Conservation (phyloP, 305 asterid genomes). For the Nicotiana rustica region DNA sequence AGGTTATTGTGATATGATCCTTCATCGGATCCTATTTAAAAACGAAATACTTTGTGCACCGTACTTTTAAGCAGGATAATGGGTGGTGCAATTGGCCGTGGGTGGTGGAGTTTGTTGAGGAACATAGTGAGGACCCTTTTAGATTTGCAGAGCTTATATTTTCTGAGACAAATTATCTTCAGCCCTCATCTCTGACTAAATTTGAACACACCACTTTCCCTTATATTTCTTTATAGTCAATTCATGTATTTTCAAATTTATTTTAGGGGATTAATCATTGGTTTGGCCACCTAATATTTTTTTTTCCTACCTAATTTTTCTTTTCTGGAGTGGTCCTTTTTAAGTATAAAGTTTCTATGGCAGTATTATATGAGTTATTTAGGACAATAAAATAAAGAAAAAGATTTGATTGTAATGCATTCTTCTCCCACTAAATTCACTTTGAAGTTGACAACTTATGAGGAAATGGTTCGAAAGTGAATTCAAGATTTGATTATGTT, state of each 20-base stretch:
- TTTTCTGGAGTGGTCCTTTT: neutral
- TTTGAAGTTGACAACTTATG: neutral
- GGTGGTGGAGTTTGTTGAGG: slow-evolving; percentile 17
- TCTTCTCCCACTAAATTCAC: neutral
- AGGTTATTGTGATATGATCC: too few relatives aligned
- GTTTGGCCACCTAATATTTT: neutral
- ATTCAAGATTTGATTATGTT: neutral
- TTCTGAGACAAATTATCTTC: neutral
- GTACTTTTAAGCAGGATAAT: neutral
- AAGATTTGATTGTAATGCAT: neutral
- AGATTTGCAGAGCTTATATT: neutral
- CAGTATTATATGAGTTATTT: neutral
- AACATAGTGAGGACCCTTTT: slow-evolving; percentile 7
- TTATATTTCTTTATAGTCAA: neutral
- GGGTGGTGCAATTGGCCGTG: neutral
- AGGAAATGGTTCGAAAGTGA: neutral
- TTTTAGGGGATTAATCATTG: neutral
- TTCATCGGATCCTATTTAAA: too few relatives aligned
- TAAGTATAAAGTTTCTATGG: neutral
- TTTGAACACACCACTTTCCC: neutral
- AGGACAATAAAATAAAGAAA: neutral
- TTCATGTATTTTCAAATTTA: neutral
- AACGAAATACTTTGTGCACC: too few relatives aligned
- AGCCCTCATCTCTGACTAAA: slow-evolving; percentile 22
- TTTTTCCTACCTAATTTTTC: neutral